Evolutionary conservation across 2,329 filamentous ascomycete genomes (phyloP), one percentile per base, ranked within the genome.

Genomic region (Colletotrichum sidae): DNA sequence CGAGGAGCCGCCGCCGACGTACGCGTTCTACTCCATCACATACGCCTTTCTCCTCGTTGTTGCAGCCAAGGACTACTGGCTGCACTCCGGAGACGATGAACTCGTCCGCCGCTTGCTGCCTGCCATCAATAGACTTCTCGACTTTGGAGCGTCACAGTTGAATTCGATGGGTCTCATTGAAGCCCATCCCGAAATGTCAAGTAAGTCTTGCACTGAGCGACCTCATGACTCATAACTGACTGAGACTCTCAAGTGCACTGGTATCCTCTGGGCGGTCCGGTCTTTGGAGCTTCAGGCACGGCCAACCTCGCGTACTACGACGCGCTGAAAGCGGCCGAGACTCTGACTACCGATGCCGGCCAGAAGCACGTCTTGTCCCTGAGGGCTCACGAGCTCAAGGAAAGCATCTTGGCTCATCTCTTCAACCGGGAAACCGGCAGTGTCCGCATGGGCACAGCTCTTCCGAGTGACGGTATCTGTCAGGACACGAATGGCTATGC

Each of bases 11-110:
- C 64, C 60, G 10, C 64, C 55, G 8, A 59, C 60, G 7, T 64
- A 67, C 39, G 64, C 60, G 15, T 67, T 64, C 13, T 59, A 67
- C 50, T 64, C 64, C 6, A 54, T 67, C 34, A 67, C 64, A 0
- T 67, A 67, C 2, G 64, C 64, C 9, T 34, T 58, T 6, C 51
- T 67, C 4, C 35, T 67, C 15, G 45, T 52, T 2, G 64, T 67
- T 13, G 60, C 60, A 9, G 39, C 49, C 50, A 67, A 55, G 42
- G 55, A 67, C 12, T 64, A 67, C 35, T 64, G 64, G 64, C 10
- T 67, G 11, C 51, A 56, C n/a, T 56, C 60, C 1, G 65, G 60
- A 17, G 65, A 67, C 7, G 33, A 44, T 10, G 7, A 56, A 6
- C 8, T 50, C 5, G 15, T 46, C 1, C 1, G 37, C 5, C 55